phyloP scores from a whole-genome alignment of 192 early-diverging fungal species.

The Rhizophagus sp. region DNA sequence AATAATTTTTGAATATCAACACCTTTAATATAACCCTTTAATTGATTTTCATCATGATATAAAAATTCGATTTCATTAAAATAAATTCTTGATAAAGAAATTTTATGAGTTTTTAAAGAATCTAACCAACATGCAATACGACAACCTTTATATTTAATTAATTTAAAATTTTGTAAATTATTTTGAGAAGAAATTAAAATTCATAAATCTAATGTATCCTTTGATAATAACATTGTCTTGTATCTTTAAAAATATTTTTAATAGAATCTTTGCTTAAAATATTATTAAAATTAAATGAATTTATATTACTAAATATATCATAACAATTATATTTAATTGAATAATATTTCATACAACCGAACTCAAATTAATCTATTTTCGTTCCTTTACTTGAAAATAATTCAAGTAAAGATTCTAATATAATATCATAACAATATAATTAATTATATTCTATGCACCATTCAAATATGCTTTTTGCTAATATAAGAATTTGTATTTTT shows the following conservation, averaged over 20 bases:
- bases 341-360: not conserved
- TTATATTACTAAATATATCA: not conserved
- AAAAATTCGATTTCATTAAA: not conserved
- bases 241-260: not conserved
- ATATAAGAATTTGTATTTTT: not conserved
- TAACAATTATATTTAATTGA: not conserved
- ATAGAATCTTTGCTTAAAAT: not conserved
- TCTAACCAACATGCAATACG: not conserved
- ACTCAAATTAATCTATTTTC: not conserved
- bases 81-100: not conserved
- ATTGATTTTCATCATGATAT: not conserved
- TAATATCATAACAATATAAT: not conserved
- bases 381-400: not conserved
- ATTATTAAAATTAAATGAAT: not conserved
- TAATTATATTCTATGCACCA: not conserved
- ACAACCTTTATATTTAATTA: not conserved
- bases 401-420: not conserved
- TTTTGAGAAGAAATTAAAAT: not conserved
- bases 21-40: too few relatives aligned
- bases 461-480: not conserved
- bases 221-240: not conserved
- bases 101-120: not conserved
- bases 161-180: not conserved
- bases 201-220: not conserved
- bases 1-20: too few relatives aligned